Evolutionary conservation across 2,329 filamentous ascomycete species (phyloP).

Genomic region (Trichoderma atroviride): DNA sequence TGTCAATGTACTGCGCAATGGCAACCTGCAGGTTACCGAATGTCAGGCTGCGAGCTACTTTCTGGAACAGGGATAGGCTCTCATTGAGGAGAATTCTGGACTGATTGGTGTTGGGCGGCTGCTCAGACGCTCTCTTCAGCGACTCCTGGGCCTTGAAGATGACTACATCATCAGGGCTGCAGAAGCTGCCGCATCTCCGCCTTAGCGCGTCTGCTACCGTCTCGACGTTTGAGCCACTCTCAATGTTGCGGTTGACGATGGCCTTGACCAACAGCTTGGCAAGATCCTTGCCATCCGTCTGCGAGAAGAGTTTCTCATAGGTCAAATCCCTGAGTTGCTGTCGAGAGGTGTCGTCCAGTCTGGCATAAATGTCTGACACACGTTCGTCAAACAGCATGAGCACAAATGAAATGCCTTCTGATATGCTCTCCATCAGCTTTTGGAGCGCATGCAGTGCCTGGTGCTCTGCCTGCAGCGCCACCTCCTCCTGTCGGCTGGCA

Average conservation of each 20-base stretch:
- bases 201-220: constrained; percentile 94
- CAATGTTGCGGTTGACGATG: constrained; percentile 97
- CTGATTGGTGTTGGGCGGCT: constrained; percentile 71
- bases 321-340: constrained; percentile 75
- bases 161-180: constrained; percentile 93
- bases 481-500: constrained; percentile 83
- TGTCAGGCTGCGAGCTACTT: constrained; percentile 81
- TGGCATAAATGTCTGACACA: constrained; percentile 80
- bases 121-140: constrained; percentile 83
- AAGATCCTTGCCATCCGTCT: constrained; percentile 77
- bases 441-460: constrained; percentile 86
- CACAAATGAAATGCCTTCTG: constrained; percentile 95
- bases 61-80: constrained; percentile 83
- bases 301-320: constrained; percentile 85
- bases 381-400: constrained; percentile 93
- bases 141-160: constrained; percentile 99
- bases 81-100: constrained; percentile 83
- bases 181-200: constrained; percentile 93
- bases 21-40: constrained; percentile 79
- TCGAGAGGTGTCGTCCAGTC: constrained; percentile 71
- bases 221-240: constrained; percentile 95
- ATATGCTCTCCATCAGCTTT: constrained; percentile 83
- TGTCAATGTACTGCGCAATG: constrained; percentile 74
- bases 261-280: constrained; percentile 95
- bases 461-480: constrained; percentile 91